Percentiles rank a stretch among this genome's conserved stretches.
Conservation (phyloP, 2,329 filamentous ascomycete species). For the Fusarium incarnatum region DNA sequence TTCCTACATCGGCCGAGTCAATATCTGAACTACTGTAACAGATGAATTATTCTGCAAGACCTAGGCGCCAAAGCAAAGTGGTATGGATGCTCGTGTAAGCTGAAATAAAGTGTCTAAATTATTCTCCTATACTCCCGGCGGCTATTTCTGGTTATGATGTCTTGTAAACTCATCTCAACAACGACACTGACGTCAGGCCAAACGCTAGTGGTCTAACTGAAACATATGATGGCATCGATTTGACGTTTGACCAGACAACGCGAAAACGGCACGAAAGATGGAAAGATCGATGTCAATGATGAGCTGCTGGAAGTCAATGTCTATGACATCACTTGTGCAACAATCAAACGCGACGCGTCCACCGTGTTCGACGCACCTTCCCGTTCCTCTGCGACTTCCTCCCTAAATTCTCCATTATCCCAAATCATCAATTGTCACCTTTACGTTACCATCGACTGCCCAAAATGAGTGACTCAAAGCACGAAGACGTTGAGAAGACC, state of each 20-base stretch:
- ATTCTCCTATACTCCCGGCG: background rate
- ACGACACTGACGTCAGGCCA: background rate
- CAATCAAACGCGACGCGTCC: conserved; percentile 34
- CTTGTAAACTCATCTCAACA: background rate
- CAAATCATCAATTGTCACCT: background rate
- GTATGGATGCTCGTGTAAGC: too few species aligned
- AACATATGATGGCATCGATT: conserved; percentile 4
- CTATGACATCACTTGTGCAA: conserved; percentile 44
- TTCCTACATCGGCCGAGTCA: too few species aligned
- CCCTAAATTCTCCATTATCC: background rate
- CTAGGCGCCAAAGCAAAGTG: too few species aligned
- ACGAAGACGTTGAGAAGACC: conserved; percentile 11
- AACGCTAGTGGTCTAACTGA: background rate
- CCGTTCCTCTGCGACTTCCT: background rate
- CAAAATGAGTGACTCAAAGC: conserved; percentile 30
- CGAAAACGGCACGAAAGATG: conserved; percentile 20
- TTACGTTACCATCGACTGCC: background rate
- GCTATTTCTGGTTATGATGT: background rate
- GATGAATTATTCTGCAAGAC: too few species aligned
- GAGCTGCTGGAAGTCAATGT: conserved; percentile 10
- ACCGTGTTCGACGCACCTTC: background rate
- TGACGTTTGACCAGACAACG: conserved; percentile 23
- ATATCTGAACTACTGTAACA: too few species aligned
- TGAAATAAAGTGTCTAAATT: background rate
- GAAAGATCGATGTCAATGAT: background rate